Evolutionary conservation across 2,329 filamentous ascomycete species (phyloP), one percentile per base, ranked within the genome.

Genomic region (Exophiala bonariae): DNA sequence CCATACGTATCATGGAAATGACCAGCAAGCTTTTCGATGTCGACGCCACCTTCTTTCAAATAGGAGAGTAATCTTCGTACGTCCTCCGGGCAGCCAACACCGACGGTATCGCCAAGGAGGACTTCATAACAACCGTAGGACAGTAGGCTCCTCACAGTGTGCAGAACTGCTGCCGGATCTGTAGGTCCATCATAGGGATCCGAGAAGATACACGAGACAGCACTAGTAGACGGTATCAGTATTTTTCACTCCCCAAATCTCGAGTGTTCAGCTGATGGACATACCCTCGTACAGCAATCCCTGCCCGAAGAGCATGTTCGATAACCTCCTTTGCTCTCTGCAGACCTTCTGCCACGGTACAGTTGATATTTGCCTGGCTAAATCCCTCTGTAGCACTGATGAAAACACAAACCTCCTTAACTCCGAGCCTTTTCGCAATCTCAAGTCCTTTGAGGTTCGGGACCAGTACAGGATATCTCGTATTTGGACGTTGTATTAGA

Each of bases 1-100:
- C 88, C 89, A 63, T 90, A 92, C 1, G 89, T 95, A 62, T 95
- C 88, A 66, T 95, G 89, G 61, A 95, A 92, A 67, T 95, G 89
- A 71, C 91, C 82, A 0, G 87, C 87, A 9, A 95, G 69, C 59
- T 87, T 84, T 59, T 83, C 81, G 44, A 77, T 78, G 16, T 84
- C 77, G 14, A 95, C 77, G 0, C 84, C 85, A 19, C 63, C 54
- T 2, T 55, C 35, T 1, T 59, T 44, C 3, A 73, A 59, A 35
- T 66, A 64, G 3, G 49, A 41, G 7, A 73, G 38, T 2, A 73
- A 55, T 4, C 46, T 52, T 16, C 55, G 59, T 1, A 68, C 65
- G 16, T 64, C 59, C 10, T 47, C 57, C 35, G 63, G 62, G 41
- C 88, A 95, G 23, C 90, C 91, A 79, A 95, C 90, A 14, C 91